phyloP scores from a whole-genome alignment of 495 filamentous ascomycete genomes.

The Aspergillus ostianus region DNA sequence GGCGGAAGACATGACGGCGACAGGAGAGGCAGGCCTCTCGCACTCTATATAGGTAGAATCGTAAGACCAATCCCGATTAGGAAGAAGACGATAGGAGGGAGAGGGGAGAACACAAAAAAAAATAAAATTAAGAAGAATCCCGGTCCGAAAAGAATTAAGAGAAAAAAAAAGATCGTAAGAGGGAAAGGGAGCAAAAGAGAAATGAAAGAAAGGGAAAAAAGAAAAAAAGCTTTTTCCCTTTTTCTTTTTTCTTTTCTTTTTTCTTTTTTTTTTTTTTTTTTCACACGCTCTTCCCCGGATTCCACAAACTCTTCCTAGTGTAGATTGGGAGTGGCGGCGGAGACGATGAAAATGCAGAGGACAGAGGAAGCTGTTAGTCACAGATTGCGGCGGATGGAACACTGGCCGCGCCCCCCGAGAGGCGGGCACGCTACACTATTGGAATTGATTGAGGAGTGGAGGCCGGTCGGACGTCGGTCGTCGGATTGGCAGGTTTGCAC shows the following conservation, averaged over 20 bases:
- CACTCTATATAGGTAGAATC: conserved; percentile 32
- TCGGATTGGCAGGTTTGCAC: background rate
- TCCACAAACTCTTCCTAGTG: conserved; percentile 22
- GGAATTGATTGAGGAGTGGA: conserved; percentile 5
- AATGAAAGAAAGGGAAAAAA: conserved; percentile 21
- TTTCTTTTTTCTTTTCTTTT: too few relatives aligned
- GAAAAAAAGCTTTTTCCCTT: conserved; percentile 26
- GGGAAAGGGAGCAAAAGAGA: conserved; percentile 10
- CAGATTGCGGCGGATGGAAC: conserved; percentile 34
- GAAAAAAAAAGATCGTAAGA: conserved; percentile 2
- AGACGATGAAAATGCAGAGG: conserved; percentile 20
- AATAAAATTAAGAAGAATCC: background rate
- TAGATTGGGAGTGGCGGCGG: conserved; percentile 27
- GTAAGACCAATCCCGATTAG: conserved; percentile 21
- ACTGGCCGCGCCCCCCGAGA: conserved; percentile 15
- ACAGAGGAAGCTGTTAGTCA: conserved; percentile 46
- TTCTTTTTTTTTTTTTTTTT: conserved; percentile 13
- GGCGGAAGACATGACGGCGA: conserved; percentile 35
- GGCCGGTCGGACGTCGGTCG: background rate
- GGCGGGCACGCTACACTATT: conserved; percentile 32
- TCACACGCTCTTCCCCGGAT: conserved; percentile 35
- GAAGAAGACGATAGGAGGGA: background rate
- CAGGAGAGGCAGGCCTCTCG: conserved; percentile 11
- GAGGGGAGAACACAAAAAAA: background rate
- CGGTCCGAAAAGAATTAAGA: conserved; percentile 1